Evolutionary conservation across 352 stramenopile genomes (phyloP).

Genomic region (Pythium periplocum): DNA sequence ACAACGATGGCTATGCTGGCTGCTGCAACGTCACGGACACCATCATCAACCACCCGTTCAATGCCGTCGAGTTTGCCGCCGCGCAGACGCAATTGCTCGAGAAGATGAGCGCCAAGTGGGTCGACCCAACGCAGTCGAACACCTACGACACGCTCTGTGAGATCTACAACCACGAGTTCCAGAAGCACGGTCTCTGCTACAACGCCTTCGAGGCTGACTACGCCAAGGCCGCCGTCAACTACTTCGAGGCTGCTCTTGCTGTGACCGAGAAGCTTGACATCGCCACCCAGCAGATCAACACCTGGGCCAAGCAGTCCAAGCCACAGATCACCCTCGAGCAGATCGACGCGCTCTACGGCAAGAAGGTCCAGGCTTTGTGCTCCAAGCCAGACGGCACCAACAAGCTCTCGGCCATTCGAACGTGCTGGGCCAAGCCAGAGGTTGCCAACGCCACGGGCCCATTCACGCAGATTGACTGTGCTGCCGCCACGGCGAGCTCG

Average conservation of each 20-base stretch:
- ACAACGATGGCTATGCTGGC: constrained; percentile 63
- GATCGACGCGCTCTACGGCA: constrained; percentile 42
- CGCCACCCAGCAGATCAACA: constrained; percentile 48
- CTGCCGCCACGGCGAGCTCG: constrained; percentile 26
- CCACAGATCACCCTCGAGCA: constrained; percentile 14
- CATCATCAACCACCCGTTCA: constrained; percentile 53
- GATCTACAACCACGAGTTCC: constrained; percentile 82
- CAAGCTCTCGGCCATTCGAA: constrained; percentile 63
- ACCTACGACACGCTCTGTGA: constrained; percentile 63
- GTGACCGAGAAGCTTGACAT: constrained; percentile 28
- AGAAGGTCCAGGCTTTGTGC: constrained; percentile 64
- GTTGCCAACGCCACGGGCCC: constrained; percentile 29
- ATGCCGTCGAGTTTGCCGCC: constrained; percentile 34
- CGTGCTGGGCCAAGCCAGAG: constrained; percentile 39
- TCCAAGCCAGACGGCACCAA: constrained; percentile 46
- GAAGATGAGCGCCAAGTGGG: constrained; percentile 57
- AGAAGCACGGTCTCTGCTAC: constrained; percentile 81
- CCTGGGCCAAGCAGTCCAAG: constrained; percentile 29
- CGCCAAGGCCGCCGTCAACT: constrained; percentile 42
- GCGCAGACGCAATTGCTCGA: constrained; percentile 42
- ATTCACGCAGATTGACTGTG: constrained; percentile 49
- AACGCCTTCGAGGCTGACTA: constrained; percentile 46
- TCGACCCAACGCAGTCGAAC: constrained; percentile 50
- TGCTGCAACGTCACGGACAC: constrained; percentile 66
- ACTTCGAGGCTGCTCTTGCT: constrained; percentile 63